Percentiles rank a stretch among this genome's conserved stretches.
Evolutionary conservation across 768 basidiomycete genomes (phyloP).

Genomic region (Tulasnella sp.): DNA sequence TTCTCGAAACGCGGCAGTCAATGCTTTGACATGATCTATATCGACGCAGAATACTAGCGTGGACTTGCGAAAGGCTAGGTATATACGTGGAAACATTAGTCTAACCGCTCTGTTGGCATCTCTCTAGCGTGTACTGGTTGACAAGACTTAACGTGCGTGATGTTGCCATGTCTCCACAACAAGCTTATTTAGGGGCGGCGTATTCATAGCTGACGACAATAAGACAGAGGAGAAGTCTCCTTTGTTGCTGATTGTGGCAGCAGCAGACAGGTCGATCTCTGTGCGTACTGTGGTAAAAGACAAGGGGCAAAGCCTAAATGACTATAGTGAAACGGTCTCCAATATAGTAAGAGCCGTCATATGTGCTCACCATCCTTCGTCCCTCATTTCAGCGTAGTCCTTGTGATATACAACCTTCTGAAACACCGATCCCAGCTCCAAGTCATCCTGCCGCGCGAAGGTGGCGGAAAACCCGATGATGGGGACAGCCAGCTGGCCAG

Average conservation of each 20-base stretch:
- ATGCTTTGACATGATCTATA: conserved; percentile 71
- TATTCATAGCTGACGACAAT: conserved; percentile 62
- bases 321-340: background rate
- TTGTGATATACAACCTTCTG: conserved; percentile 90
- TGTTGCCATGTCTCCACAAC: conserved; percentile 72
- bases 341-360: no score
- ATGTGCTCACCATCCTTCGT: no score
- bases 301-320: conserved; percentile 75
- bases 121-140: conserved; percentile 54
- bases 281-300: conserved; percentile 80
- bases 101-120: conserved; percentile 38
- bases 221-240: conserved; percentile 85
- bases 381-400: background rate
- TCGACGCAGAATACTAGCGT: conserved; percentile 93
- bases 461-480: conserved; percentile 96
- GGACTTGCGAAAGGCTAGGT: conserved; percentile 60
- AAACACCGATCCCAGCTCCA: conserved; percentile 87
- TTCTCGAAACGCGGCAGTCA: conserved; percentile 74
- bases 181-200: conserved; percentile 70
- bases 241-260: conserved; percentile 63
- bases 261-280: conserved; percentile 62
- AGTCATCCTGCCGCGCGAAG: conserved; percentile 87
- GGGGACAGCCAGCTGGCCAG: conserved; percentile 46
- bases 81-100: no score
- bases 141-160: no score